Evolutionary conservation across 257 asterid species (phyloP), one percentile per base, ranked within the genome.

Genomic region (Ophiorrhiza pumila): DNA sequence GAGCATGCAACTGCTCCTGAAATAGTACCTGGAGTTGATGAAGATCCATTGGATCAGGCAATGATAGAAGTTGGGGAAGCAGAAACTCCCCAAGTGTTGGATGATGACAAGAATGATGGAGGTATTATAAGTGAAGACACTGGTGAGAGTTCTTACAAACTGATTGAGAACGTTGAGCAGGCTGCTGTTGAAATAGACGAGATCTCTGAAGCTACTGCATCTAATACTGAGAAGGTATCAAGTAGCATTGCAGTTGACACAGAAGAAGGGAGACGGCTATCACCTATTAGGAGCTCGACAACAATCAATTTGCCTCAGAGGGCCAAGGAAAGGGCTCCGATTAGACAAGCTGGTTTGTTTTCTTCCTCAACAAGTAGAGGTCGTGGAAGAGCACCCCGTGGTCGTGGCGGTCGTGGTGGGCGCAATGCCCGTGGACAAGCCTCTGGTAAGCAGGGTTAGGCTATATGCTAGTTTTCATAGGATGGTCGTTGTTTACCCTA

Each of bases 221-320:
- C 67, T 67, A 64, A 71, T 32, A 67, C 76, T 20, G 90, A 76
- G 72, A 87, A 79, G 74, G 76, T 81, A 69, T 64, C 91, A 42
- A 62, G 78, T 25, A 72, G 86, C 77, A 65, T 77, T 65, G 11
- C 78, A 46, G 88, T 71, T 77, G 80, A 76, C 12, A 46, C 64
- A 9, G 83, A 79, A 66, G 81, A 77, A 67, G 85, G 61, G 20
- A 78, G 65, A 52, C 85, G 69, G 73, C 75, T 56, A 25, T 75
- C 85, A 34, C 72, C 82, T 18, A 79, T 73, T 77, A 73, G 75
- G 82, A 72, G 85, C 77, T 77, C 93, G 23, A 90, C 86, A 17
- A 89, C 94, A 29, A 90, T 94, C 65, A 91, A 85, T 84, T 81
- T 90, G 71, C 60, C 34, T 31, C 88, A 87, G 85, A 80, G 96